Evolutionary conservation across 495 filamentous ascomycete genomes (phyloP), one percentile per base, ranked within the genome.

Genomic region (Hyaloscypha variabilis): DNA sequence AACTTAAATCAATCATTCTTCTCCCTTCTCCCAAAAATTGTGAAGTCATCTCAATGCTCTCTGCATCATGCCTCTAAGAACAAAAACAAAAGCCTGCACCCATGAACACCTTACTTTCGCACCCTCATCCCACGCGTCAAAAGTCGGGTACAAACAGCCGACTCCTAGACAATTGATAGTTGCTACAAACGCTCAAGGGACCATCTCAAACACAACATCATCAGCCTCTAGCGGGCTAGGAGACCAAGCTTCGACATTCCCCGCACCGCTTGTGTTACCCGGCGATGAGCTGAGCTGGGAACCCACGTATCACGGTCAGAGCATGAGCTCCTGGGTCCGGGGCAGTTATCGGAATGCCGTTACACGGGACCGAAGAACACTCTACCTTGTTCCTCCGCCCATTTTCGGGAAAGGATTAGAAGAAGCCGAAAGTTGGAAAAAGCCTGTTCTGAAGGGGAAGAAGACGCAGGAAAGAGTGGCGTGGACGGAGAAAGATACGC

Each of bases 261-360:
- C 85, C 0, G 86, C 78, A 0, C 88, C 88, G 0, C 72, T 90
- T 14, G 71, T 90, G 1, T 74, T 91, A 0, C 88, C 88, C 1
- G 76, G 75, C 8, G 88, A 91, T 70, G 83, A 86, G 28, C 80
- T 91, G 1, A 74, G 80, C 4, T 68, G 74, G 14, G 84, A 90
- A 66, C 81, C 83, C 8, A 75, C 80, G 2, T 81, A 80, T 53
- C 80, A 83, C 4, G 73, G 82, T 0, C 88, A 91, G 69, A 88
- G 80, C 49, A 72, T 91, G 25, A 76, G 79, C 39, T 77, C 79
- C 6, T 91, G 85, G 85, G 64, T 79, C 21, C 69, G 75, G 8
- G 77, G 73, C n/a, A 76, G 79, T 49, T 61, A 78, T 8, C 79
- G 87, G 36, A 90, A 90, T 65, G 77, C 77, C 19, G 68, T 87